These are phyloP conservation scores for Exophiala alcalophila DNA, from an alignment of 2,329 filamentous ascomycete genomes.

Conservation along the genomic window DNA sequence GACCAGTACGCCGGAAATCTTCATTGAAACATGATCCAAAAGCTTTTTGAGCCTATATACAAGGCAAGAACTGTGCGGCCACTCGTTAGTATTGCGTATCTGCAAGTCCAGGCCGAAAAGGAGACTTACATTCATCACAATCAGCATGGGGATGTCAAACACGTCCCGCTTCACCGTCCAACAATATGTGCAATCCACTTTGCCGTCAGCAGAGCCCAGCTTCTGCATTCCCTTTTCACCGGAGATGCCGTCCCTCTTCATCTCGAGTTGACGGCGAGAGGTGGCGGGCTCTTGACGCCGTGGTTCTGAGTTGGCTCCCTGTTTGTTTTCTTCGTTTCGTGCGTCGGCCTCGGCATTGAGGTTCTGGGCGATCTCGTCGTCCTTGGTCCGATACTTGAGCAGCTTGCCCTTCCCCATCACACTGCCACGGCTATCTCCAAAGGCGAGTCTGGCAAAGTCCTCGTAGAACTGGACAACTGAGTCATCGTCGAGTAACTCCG, in stretches of 20 bases:
- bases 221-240: slow-evolving; percentile 69
- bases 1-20: no score
- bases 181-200: slow-evolving; percentile 91
- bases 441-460: slow-evolving; percentile 88
- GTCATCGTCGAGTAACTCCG: slow-evolving; percentile 89
- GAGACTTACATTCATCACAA: slow-evolving; percentile 89
- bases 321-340: slow-evolving; percentile 44
- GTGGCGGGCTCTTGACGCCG: slow-evolving; percentile 18
- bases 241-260: slow-evolving; percentile 46
- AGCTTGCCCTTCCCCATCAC: slow-evolving; percentile 81
- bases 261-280: slow-evolving; percentile 10
- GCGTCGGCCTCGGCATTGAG: slow-evolving; percentile 35
- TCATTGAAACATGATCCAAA: no score
- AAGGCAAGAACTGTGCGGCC: slow-evolving; percentile 34
- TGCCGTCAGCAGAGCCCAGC: slow-evolving; percentile 76
- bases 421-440: slow-evolving; percentile 82
- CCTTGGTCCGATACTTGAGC: slow-evolving; percentile 82
- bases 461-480: slow-evolving; percentile 94
- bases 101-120: not conserved
- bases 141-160: slow-evolving; percentile 97
- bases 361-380: slow-evolving; percentile 40
- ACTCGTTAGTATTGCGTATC: not conserved
- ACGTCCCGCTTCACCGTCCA: slow-evolving; percentile 97
- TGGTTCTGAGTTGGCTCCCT: slow-evolving; percentile 34
- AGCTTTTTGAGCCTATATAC: slow-evolving; percentile 28